Base-by-base conservation (phyloP, 2,329 filamentous ascomycete genomes). In the Pochonia chlamydosporia region DNA sequence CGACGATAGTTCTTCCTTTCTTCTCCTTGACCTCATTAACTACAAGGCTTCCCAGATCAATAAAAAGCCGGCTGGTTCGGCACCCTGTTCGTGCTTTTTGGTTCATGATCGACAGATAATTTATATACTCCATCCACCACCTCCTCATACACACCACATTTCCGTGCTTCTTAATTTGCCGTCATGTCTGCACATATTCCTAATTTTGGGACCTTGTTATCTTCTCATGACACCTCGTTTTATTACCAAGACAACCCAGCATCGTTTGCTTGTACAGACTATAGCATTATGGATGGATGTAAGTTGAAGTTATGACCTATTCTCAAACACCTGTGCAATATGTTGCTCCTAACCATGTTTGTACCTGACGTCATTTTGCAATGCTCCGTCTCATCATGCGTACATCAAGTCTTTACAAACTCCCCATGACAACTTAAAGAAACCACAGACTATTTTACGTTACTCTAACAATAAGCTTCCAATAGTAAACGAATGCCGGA, bases 401-500 rank as follows among this genome's bases (percentile, higher is more conserved):
- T 4, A 11, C 23, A 7, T 28, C 10, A 5, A 5, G 20, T 35
- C 21, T 5, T 11, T 7, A 44, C 24, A n/a, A 5, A 5, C 30
- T 35, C 21, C 8, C 13, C 7, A 44, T 35, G 14, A 5, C 28
- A 35, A 21, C 4, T 35, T 30, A 18, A 30, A 9, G 31, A n/a
- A 16, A 42, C 10, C 3, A 3, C 14, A 11, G 14, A 18, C 20
- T 36, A 3, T 37, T 28, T 3, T 9, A 5, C 16, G 14, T 5
- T 5, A 14, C 13, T 9, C 10, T 26, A 13, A n/a, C n/a, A 28
- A 26, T 7, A 37, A 16, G 20, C 16, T n/a, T 40, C 46, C 14
- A 8, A 49, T 56, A 85, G 81, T 81, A 49, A 84, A 85, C 66
- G 72, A 79, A 40, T 78, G 70, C 60, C 74, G 81, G 54, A 75